These are phyloP conservation scores for Pseudogymnoascus sp. DNA, from an alignment of 2,329 filamentous ascomycete species.

Conservation along the genomic window DNA sequence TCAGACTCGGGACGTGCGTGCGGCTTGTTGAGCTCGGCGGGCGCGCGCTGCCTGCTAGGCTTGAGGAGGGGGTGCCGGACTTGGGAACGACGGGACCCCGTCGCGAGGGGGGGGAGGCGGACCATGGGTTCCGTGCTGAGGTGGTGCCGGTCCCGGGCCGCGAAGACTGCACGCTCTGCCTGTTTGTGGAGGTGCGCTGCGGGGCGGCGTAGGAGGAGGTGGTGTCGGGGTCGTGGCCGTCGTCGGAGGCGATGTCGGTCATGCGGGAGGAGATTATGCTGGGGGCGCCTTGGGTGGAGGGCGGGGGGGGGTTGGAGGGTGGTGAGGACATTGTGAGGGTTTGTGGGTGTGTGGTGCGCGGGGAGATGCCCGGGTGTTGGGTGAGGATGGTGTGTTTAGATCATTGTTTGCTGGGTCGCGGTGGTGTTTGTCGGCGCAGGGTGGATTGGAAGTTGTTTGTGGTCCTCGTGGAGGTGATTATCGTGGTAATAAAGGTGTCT, in stretches of 20 bases:
- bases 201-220: constrained; percentile 29
- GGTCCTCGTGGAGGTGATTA: neutral
- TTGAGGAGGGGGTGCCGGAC: neutral
- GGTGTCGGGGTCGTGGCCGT: constrained; percentile 36
- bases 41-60: constrained; percentile 34
- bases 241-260: constrained; percentile 47
- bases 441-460: neutral
- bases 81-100: constrained; percentile 30
- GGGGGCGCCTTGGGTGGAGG: constrained; percentile 25
- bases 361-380: neutral
- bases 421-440: neutral
- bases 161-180: constrained; percentile 35
- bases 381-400: neutral
- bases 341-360: neutral
- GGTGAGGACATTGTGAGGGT: neutral
- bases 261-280: constrained; percentile 48
- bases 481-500: neutral
- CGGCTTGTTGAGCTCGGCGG: constrained; percentile 63
- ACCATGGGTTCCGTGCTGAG: constrained; percentile 41
- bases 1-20: constrained; percentile 83
- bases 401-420: neutral
- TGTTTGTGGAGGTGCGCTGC: constrained; percentile 27
- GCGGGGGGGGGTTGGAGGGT: neutral
- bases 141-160: constrained; percentile 47
- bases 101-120: constrained; percentile 48